Evolutionary conservation across 306 rosid genomes (phyloP).

Genomic region (Vigna trinervia): DNA sequence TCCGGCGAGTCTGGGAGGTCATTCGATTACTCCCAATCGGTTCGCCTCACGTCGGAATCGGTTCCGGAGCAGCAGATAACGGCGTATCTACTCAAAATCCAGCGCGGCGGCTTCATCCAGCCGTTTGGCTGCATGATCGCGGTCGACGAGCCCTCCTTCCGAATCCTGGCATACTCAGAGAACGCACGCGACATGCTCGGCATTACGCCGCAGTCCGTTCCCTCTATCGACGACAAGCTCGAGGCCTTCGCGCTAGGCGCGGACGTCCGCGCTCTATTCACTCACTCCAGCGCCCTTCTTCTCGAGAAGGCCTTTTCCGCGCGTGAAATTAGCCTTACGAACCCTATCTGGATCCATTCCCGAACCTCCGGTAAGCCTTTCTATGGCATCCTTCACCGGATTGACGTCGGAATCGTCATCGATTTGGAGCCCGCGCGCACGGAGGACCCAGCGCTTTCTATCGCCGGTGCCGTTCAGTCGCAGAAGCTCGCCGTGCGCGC

Average conservation of each 20-base stretch:
- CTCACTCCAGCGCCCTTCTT: constrained; percentile 54
- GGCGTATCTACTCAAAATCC: constrained; percentile 73
- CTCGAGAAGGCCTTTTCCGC: constrained; percentile 86
- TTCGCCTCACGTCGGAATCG: constrained; percentile 50
- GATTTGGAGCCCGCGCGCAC: constrained; percentile 92
- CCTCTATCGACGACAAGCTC: constrained; percentile 50
- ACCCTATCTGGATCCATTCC: constrained; percentile 94
- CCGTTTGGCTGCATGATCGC: constrained; percentile 90
- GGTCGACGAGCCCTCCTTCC: constrained; percentile 64
- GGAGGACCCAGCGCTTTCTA: constrained; percentile 93
- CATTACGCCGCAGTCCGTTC: constrained; percentile 77
- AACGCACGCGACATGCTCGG: constrained; percentile 88
- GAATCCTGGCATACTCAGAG: constrained; percentile 69
- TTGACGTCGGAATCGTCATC: constrained; percentile 87
- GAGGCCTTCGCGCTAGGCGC: constrained; percentile 59
- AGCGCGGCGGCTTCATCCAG: constrained; percentile 88
- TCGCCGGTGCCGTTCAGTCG: constrained; percentile 96
- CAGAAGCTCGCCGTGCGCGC: constrained; percentile 97
- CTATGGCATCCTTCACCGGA: constrained; percentile 86
- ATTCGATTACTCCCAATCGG: constrained; percentile 66
- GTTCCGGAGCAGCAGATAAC: constrained; percentile 81
- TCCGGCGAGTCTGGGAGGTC: constrained; percentile 86
- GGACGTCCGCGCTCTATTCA: constrained; percentile 72
- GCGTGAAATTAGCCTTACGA: constrained; percentile 80
- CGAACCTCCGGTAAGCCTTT: constrained; percentile 79